Conservation (phyloP, 2,329 filamentous ascomycete genomes). For the Claviceps quebecensis region DNA sequence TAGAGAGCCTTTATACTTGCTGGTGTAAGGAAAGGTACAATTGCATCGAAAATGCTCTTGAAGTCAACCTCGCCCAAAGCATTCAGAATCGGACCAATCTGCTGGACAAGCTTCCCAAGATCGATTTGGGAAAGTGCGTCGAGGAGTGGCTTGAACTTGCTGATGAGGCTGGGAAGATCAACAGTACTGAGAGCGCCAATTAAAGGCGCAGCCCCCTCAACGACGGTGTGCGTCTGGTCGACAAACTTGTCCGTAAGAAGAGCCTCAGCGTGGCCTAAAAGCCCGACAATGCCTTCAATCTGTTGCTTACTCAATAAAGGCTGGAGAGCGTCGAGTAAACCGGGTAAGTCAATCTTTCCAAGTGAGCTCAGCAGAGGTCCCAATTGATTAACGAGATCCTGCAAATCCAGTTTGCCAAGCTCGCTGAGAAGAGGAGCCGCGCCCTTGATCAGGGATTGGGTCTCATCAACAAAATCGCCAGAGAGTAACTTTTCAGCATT, state of each 20-base stretch:
- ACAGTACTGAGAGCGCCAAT: conserved; percentile 20
- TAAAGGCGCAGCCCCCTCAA: conserved; percentile 22
- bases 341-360: conserved; percentile 18
- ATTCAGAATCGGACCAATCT: conserved; percentile 17
- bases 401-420: conserved; percentile 15
- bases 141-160: conserved; percentile 17
- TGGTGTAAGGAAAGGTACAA: conserved; percentile 22
- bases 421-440: conserved; percentile 14
- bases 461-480: conserved; percentile 15
- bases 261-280: conserved; percentile 21
- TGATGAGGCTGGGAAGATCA: conserved; percentile 19
- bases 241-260: conserved; percentile 18
- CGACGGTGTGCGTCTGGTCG: conserved; percentile 17
- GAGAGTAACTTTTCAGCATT: conserved; percentile 17
- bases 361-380: conserved; percentile 18
- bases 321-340: conserved; percentile 18
- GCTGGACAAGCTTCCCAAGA: conserved; percentile 13
- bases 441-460: conserved; percentile 14
- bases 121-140: conserved; percentile 18
- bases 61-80: conserved; percentile 19
- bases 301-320: conserved; percentile 21
- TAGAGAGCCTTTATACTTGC: conserved; percentile 20
- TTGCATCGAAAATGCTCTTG: conserved; percentile 17
- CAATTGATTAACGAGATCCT: conserved; percentile 15
- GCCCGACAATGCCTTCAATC: conserved; percentile 19